Evolutionary conservation across 371 early-diverging fungal genomes (phyloP), one percentile per base, ranked within the genome.

Genomic region (Mucor lusitanicus): DNA sequence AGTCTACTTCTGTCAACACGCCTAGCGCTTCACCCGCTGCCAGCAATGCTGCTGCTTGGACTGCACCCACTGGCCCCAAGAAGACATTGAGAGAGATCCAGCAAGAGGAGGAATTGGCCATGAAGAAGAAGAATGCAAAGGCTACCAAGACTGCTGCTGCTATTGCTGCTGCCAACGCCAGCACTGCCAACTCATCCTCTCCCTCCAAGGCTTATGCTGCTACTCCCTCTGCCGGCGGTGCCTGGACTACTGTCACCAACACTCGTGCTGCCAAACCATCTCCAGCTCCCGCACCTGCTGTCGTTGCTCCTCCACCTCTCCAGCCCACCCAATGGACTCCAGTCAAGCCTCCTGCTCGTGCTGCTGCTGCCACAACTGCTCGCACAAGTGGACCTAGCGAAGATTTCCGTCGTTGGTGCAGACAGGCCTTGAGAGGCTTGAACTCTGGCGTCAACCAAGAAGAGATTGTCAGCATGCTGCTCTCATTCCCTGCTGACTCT

Each of bases 1-100:
- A 70, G 7, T 17, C 61, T 4, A 30, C 30, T 19, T 19, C 54
- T 5, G 30, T 33, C 8, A 33, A 19, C 21, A 27, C 61, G 1
- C 19, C 28, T n/a, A 59, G 48, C 19, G 66, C 76, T 25, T 68
- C 75, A 27, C 60, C 76, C 7, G n/a, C 63, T 25, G 67, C 74
- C 17, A 70, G 64, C 48, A 59, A 78, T 40, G 2, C 64, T 8
- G 88, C 87, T 66, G 79, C 33, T 17, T 72, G 72, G 72, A 50
- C 65, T 23, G 68, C 72, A 25, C 68, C 72, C 23, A 57, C 72
- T 61, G 75, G 88, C 12, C 84, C 91, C 4, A 91, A 91, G 68
- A 91, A 91, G 77, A 90, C 90, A 1, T 70, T 93, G 27, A 77
- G 88, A 62, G 91, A 93, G 74, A 93, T 93, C 59, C 92, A 92